Evolutionary conservation across 2,329 filamentous ascomycete species (phyloP).

Genomic region (Paracoccidioides brasiliensis): DNA sequence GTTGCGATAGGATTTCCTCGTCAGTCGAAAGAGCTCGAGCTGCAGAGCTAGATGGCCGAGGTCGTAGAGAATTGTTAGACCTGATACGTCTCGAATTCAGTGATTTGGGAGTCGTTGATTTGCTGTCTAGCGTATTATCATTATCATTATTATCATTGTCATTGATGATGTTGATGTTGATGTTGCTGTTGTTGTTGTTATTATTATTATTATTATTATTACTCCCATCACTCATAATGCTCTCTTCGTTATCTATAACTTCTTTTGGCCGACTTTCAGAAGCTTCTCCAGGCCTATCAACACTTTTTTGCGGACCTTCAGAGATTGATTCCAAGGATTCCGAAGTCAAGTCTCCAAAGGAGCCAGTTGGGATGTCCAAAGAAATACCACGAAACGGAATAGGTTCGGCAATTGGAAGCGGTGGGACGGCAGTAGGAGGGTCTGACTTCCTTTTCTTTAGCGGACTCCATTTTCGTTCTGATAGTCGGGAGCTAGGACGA

Average conservation of each 20-base stretch:
- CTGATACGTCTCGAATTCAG: slow-evolving; percentile 18
- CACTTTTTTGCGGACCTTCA: neutral
- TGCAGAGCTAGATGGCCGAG: slow-evolving; percentile 24
- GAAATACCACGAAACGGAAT: slow-evolving; percentile 37
- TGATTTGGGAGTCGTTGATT: slow-evolving; percentile 13
- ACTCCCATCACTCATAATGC: neutral
- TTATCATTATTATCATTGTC: neutral
- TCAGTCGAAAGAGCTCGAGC: slow-evolving; percentile 47
- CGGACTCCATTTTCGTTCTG: slow-evolving; percentile 31
- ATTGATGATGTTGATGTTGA: neutral
- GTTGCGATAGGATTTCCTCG: slow-evolving; percentile 49
- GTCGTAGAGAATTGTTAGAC: slow-evolving; percentile 26
- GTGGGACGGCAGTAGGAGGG: slow-evolving; percentile 19
- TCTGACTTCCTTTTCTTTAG: slow-evolving; percentile 25
- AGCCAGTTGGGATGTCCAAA: slow-evolving; percentile 42
- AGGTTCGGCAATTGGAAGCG: slow-evolving; percentile 23
- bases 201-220: neutral
- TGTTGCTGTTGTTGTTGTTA: neutral
- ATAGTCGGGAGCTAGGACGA: slow-evolving; percentile 31
- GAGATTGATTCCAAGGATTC: slow-evolving; percentile 28
- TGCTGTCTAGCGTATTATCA: neutral
- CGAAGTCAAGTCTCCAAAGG: slow-evolving; percentile 40
- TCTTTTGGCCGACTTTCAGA: neutral
- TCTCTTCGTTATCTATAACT: neutral
- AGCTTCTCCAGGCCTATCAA: neutral